These are phyloP conservation scores for Colletotrichum theobromicola DNA, from an alignment of 2,329 filamentous ascomycete genomes.

Conservation along the genomic window DNA sequence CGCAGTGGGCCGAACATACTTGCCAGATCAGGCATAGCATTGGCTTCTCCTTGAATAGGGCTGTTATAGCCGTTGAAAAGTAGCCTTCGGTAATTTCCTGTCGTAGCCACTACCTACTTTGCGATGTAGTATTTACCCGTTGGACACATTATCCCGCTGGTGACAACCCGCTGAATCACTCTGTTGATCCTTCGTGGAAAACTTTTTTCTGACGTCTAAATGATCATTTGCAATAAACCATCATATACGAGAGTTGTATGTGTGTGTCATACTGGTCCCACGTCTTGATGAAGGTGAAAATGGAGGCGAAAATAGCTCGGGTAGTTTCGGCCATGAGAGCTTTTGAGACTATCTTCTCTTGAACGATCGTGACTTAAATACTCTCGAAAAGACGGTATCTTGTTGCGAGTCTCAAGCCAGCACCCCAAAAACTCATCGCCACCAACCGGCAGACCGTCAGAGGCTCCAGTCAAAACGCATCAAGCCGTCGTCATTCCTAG, in stretches of 20 bases:
- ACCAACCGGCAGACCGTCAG: not conserved
- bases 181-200: not conserved
- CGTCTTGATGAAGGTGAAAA: not conserved
- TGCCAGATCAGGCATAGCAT: not conserved
- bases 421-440: not conserved
- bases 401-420: not conserved
- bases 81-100: not conserved
- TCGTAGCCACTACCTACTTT: not conserved
- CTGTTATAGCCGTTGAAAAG: not conserved
- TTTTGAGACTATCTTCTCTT: not conserved
- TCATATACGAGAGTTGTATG: not conserved
- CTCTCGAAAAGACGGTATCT: not conserved
- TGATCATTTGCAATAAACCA: not conserved
- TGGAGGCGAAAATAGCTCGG: not conserved
- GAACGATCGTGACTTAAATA: not conserved
- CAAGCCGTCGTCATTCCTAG: not conserved
- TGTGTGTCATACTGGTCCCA: not conserved
- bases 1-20: not conserved
- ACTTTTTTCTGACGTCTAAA: not conserved
- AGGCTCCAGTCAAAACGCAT: too few relatives aligned
- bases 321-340: not conserved
- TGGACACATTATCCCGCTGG: not conserved
- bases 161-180: not conserved
- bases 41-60: not conserved
- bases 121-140: not conserved